A percentile compares a stretch with the other conserved stretches of the same genome.
Evolutionary conservation across 2,329 filamentous ascomycete species (phyloP).

Genomic region (Pseudogymnoascus sp.): DNA sequence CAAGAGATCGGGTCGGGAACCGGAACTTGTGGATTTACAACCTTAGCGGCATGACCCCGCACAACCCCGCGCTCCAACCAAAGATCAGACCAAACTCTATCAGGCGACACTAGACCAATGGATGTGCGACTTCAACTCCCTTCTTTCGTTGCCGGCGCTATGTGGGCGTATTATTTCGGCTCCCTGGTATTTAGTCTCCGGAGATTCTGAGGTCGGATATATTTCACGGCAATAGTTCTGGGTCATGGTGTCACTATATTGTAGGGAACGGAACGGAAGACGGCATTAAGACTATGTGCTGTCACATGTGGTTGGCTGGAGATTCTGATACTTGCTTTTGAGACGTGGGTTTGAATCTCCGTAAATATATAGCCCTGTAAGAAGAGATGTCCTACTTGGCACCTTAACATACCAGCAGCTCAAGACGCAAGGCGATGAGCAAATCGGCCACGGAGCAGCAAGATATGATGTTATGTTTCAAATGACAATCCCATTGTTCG

Average conservation of each 20-base stretch:
- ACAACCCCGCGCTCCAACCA: conserved; percentile 1
- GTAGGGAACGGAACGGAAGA: background rate
- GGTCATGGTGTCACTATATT: background rate
- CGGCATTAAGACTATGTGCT: background rate
- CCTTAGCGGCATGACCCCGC: background rate
- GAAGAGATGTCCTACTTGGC: background rate
- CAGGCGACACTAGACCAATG: background rate
- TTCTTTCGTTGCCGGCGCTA: background rate
- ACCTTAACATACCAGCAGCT: background rate
- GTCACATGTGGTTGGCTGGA: background rate
- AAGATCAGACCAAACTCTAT: background rate
- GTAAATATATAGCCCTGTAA: background rate
- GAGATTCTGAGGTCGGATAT: background rate
- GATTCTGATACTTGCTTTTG: background rate
- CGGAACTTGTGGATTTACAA: background rate
- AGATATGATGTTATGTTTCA: background rate
- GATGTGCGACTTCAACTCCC: background rate
- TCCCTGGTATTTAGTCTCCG: background rate
- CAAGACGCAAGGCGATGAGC: background rate
- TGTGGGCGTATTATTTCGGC: background rate
- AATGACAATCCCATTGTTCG: background rate
- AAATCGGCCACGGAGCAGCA: background rate
- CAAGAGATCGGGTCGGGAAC: background rate
- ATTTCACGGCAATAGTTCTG: background rate
- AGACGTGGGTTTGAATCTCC: background rate